Evolutionary conservation across 306 rosid genomes (phyloP).

Genomic region (Senna tora): DNA sequence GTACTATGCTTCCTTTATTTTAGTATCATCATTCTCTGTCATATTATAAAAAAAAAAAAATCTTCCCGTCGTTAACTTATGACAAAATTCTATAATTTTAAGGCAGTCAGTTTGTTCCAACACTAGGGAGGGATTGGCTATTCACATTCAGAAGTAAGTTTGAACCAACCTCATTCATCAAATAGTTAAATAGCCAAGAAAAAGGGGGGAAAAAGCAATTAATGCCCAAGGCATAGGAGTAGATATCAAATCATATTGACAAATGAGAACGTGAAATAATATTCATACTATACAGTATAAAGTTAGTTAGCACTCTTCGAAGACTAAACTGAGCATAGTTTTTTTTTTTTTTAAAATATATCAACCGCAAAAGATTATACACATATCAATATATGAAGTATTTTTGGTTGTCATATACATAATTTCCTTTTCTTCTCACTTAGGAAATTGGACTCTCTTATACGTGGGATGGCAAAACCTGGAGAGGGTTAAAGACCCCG

Average conservation of each 20-base stretch:
- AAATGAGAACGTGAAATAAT: not conserved
- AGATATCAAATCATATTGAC: conserved; percentile 10
- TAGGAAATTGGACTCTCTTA: not conserved
- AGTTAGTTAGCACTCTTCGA: not conserved
- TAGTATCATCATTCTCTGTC: too few relatives aligned
- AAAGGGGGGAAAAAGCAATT: too few relatives aligned
- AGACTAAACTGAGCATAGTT: not conserved
- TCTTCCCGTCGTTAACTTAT: too few relatives aligned
- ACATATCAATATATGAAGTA: not conserved
- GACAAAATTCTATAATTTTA: too few relatives aligned
- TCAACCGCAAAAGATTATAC: not conserved
- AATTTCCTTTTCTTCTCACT: not conserved
- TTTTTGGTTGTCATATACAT: not conserved
- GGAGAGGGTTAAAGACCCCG: not conserved
- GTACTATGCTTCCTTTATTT: not conserved
- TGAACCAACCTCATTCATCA: too few relatives aligned
- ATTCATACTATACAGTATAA: not conserved
- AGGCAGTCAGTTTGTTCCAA: too few relatives aligned
- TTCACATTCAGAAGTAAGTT: too few relatives aligned
- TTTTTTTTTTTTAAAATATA: too few relatives aligned
- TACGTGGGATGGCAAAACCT: not conserved
- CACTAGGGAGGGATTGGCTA: too few relatives aligned
- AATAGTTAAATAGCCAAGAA: too few relatives aligned
- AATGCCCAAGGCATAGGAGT: not conserved
- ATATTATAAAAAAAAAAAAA: too few relatives aligned